A percentile compares a stretch with the other conserved stretches of the same genome.
These are phyloP conservation scores for Cordyceps pruinosa DNA, from an alignment of 2,329 filamentous ascomycete genomes.

Conservation along the genomic window DNA sequence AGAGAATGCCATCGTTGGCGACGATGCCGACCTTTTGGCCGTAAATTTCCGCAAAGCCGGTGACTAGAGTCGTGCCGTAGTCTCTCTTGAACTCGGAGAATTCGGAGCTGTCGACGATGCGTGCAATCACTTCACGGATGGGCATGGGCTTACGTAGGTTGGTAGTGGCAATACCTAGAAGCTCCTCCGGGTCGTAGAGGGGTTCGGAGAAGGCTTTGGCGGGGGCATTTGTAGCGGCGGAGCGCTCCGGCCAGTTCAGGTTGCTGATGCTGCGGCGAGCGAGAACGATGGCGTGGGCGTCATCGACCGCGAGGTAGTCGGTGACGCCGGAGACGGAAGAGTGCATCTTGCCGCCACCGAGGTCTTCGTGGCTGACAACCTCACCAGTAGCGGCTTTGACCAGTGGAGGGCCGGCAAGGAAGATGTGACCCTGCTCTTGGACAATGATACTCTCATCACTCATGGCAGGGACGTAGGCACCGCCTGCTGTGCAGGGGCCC, in stretches of 20 bases:
- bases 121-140: conserved; percentile 83
- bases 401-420: conserved; percentile 86
- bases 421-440: conserved; percentile 92
- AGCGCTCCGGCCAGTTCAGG: conserved; percentile 70
- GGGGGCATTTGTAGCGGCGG: conserved; percentile 31
- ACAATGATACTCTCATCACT: conserved; percentile 97
- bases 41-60: conserved; percentile 84
- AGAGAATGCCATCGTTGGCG: conserved; percentile 93
- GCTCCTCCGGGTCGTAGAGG: conserved; percentile 69
- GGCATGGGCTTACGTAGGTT: conserved; percentile 82
- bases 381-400: conserved; percentile 96
- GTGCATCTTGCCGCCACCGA: conserved; percentile 86
- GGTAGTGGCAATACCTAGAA: conserved; percentile 82
- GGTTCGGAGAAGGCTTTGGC: conserved; percentile 59
- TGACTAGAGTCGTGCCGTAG: conserved; percentile 84
- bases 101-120: conserved; percentile 82
- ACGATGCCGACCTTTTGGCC: conserved; percentile 88
- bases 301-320: conserved; percentile 90
- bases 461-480: conserved; percentile 95
- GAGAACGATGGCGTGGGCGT: conserved; percentile 83
- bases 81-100: conserved; percentile 93
- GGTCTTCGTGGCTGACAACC: conserved; percentile 80
- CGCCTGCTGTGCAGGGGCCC: conserved; percentile 93
- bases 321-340: conserved; percentile 87
- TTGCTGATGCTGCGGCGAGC: conserved; percentile 79